Evolutionary conservation across 169 alveolate genomes (phyloP), one percentile per base, ranked within the genome.

Genomic region (Cryptosporidium baileyi): DNA sequence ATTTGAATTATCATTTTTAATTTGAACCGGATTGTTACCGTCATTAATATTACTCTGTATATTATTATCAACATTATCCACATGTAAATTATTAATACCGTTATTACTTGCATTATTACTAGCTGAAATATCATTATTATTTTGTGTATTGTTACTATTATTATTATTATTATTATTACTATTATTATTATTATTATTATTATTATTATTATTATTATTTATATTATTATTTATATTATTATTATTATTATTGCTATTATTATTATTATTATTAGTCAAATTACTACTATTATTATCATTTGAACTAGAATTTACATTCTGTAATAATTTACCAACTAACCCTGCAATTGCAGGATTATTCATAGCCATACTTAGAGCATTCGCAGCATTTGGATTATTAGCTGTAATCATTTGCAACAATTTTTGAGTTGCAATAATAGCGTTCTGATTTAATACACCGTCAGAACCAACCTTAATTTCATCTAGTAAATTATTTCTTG

Each of bases 321-420:
- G 85, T 6, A 74, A 60, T 9, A 74, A 60, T n/a, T 74, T 74
- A 7, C 85, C 67, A 38, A 74, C 85, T 4, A 74, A 67, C 3
- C 85, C 85, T 4, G 85, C 85, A 4, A 74, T 43, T n/a, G 85
- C 85, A 19, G 85, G 85, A 47, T 74, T 74, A 28, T 51, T 74
- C 85, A 74, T 74, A 7, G 85, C 85, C 67, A 57, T 36, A 17
- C 74, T 74, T 38, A 74, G 41, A 1, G 85, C 85, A 15, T 36
- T 74, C 24, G 85, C 85, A n/a, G 85, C 85, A 26, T 54, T 74
- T 5, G 85, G 41, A 38, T 74, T 74, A 34, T 74, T 74, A 22
- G 85, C 61, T 13, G 85, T 57, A n/a, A 74, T 74, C 85, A 74
- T 74, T n/a, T 74, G 85, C 8, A 74, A 43, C n/a, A 74, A 59